These are phyloP conservation scores for Purshia tridentata DNA, from an alignment of 306 rosid genomes.

Conservation along the genomic window DNA sequence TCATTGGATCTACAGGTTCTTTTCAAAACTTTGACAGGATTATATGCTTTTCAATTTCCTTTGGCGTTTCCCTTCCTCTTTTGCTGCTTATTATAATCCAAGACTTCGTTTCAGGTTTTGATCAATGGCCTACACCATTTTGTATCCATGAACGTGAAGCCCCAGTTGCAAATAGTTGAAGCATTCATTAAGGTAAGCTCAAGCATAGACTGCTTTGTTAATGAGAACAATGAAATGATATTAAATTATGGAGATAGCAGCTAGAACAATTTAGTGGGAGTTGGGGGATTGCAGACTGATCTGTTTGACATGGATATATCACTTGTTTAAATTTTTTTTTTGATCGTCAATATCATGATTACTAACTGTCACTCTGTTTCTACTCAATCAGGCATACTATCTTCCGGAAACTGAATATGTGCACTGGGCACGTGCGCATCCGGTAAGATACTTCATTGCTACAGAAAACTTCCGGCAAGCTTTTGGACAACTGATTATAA, in stretches of 20 bases:
- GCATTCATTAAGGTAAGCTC: slow-evolving; percentile 81
- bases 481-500: background rate
- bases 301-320: background rate
- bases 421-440: slow-evolving; percentile 91
- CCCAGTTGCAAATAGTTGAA: slow-evolving; percentile 82
- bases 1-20: slow-evolving; percentile 92
- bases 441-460: slow-evolving; percentile 51
- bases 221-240: background rate
- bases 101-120: slow-evolving; percentile 68
- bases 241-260: background rate
- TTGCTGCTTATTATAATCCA: slow-evolving; percentile 24
- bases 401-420: slow-evolving; percentile 95
- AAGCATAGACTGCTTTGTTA: background rate
- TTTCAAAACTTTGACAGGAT: slow-evolving; percentile 15
- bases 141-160: slow-evolving; percentile 68
- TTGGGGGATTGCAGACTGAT: background rate
- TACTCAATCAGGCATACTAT: slow-evolving; percentile 79
- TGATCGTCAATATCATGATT: background rate
- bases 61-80: slow-evolving; percentile 1
- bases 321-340: background rate
- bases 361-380: slow-evolving; percentile 17
- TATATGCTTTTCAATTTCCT: background rate
- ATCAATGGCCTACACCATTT: slow-evolving; percentile 94
- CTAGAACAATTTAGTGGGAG: background rate
- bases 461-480: background rate